Conservation (phyloP, 495 filamentous ascomycete genomes). For the Physcia stellaris region DNA sequence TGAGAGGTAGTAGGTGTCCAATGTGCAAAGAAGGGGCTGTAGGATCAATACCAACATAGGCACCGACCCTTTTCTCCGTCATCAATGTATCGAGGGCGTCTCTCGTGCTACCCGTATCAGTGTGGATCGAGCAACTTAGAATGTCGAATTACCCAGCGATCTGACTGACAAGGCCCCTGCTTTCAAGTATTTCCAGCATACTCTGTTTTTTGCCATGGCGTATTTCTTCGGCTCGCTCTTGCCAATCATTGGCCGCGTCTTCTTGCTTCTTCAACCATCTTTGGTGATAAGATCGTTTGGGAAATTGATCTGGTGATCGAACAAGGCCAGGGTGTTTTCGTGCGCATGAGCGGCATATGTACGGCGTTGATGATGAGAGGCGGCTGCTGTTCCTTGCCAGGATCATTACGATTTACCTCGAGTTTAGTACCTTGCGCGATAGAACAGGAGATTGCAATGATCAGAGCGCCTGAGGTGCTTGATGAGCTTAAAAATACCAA, state of each 20-base stretch:
- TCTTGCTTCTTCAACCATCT: constrained; percentile 34
- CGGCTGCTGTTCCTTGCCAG: too few species aligned
- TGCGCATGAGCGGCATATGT: constrained; percentile 6
- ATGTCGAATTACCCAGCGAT: constrained; percentile 61
- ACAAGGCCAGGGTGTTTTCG: not conserved
- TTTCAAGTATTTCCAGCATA: constrained; percentile 58
- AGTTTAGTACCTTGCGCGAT: too few species aligned
- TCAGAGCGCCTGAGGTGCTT: too few species aligned
- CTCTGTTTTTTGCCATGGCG: constrained; percentile 44
- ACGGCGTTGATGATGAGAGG: not conserved
- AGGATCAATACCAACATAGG: constrained; percentile 86
- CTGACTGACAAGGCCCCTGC: constrained; percentile 67
- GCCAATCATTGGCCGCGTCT: constrained; percentile 45
- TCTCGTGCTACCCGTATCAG: constrained; percentile 29
- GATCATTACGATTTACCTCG: too few species aligned
- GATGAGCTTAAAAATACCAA: too few species aligned
- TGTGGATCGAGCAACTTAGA: not conserved
- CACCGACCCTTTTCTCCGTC: constrained; percentile 53
- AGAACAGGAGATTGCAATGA: too few species aligned
- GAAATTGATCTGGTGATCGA: not conserved
- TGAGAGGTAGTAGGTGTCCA: constrained; percentile 84
- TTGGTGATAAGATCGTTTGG: constrained; percentile 11
- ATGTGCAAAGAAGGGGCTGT: constrained; percentile 85
- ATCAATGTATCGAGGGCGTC: constrained; percentile 58
- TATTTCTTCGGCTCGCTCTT: constrained; percentile 39